Percentiles rank a stretch among this genome's conserved stretches.
phyloP scores from a whole-genome alignment of 306 rosid species.

The Benincasa hispida region DNA sequence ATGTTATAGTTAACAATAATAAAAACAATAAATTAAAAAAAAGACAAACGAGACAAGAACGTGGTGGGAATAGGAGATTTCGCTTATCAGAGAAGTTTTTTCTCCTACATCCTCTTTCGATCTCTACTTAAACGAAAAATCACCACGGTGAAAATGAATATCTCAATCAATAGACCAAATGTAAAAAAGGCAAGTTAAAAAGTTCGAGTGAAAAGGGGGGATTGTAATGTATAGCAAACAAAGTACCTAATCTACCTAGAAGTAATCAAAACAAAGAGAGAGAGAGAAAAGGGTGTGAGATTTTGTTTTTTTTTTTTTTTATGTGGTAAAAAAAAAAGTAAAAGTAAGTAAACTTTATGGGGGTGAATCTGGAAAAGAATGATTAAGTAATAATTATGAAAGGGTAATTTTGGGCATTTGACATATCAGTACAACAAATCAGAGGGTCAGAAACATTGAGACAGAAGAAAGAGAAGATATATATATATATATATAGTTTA shows the following conservation, averaged over 20 bases:
- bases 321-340: not conserved
- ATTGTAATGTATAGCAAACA: not conserved
- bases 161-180: no score
- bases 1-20: no score
- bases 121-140: no score
- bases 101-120: no score
- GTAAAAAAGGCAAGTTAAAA: not conserved
- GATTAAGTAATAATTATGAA: constrained; percentile 56
- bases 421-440: not conserved
- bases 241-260: constrained; percentile 4
- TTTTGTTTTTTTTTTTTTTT: not conserved
- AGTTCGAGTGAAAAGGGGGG: not conserved
- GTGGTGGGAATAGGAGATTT: no score
- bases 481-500: not conserved
- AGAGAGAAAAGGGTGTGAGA: not conserved
- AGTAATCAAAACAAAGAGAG: not conserved
- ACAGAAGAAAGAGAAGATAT: not conserved
- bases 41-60: no score
- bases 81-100: no score
- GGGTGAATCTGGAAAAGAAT: constrained; percentile 23
- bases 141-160: no score
- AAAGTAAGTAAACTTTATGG: constrained; percentile 45
- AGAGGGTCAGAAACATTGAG: not conserved
- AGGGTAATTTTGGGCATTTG: not conserved
- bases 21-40: no score